These are phyloP conservation scores for Umbelopsis sp. DNA, from an alignment of 371 early-diverging fungal species.

Conservation along the genomic window DNA sequence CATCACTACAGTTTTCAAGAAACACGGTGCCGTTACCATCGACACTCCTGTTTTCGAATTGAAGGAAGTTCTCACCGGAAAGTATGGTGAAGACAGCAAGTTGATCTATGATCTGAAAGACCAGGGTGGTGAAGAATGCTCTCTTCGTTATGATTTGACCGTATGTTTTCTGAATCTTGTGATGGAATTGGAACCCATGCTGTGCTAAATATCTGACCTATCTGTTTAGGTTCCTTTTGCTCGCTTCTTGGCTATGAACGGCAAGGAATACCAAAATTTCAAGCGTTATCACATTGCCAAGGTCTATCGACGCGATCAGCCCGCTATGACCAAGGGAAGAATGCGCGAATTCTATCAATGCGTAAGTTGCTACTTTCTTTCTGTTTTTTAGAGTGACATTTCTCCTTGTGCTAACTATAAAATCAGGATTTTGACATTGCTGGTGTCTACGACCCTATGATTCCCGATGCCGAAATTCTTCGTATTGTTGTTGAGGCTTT, in stretches of 20 bases:
- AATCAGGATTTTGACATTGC: constrained; percentile 97
- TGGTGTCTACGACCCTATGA: constrained; percentile 94
- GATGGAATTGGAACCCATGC: no score
- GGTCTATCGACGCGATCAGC: constrained; percentile 99
- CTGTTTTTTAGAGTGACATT: not conserved
- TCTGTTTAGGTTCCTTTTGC: constrained; percentile 88
- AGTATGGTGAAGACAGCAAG: constrained; percentile 99
- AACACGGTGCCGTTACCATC: constrained; percentile 97
- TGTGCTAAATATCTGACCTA: not conserved
- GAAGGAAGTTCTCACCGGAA: constrained; percentile 97
- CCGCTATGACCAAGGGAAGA: constrained; percentile 97
- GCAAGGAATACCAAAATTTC: constrained; percentile 81
- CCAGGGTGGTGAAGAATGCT: constrained; percentile 98
- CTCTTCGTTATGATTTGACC: constrained; percentile 98
- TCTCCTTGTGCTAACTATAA: constrained; percentile 2
- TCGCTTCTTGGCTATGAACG: constrained; percentile 96
- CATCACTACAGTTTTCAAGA: constrained; percentile 87
- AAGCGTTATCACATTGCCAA: constrained; percentile 99
- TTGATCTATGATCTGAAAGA: constrained; percentile 98
- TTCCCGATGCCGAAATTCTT: constrained; percentile 96
- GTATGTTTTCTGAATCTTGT: constrained; percentile 37
- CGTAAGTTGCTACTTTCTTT: constrained; percentile 41
- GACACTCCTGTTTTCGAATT: constrained; percentile 99
- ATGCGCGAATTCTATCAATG: constrained; percentile 99
- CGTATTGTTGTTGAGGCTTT: constrained; percentile 86